Conservation (phyloP, 2,329 filamentous ascomycete species). For the Metarhizium guizhouense region DNA sequence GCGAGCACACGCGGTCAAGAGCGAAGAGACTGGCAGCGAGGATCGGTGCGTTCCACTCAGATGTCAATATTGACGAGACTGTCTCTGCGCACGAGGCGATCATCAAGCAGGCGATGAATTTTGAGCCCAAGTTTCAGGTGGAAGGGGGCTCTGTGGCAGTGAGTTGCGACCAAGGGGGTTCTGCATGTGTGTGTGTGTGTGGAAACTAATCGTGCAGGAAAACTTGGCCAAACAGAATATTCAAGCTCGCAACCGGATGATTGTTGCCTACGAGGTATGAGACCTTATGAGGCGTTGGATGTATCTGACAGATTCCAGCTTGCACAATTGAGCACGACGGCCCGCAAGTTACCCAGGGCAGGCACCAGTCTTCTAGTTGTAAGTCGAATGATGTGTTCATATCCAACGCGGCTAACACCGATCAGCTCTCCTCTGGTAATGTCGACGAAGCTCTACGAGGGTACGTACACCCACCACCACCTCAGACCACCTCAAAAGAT, state of each 20-base stretch:
- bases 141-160: conserved; percentile 21
- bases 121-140: conserved; percentile 29
- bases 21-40: conserved; percentile 50
- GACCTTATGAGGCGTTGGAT: no score
- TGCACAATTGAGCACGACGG: conserved; percentile 51
- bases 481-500: background rate
- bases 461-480: background rate
- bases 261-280: conserved; percentile 41
- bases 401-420: no score
- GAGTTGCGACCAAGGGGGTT: background rate
- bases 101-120: conserved; percentile 17
- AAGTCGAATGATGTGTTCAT: background rate
- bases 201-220: conserved; percentile 19
- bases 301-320: conserved; percentile 27
- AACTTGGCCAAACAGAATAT: conserved; percentile 61
- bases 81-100: conserved; percentile 36
- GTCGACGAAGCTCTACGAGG: conserved; percentile 32
- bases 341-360: conserved; percentile 39
- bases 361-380: conserved; percentile 50
- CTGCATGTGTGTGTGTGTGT: no score
- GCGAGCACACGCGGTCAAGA: conserved; percentile 55
- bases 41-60: conserved; percentile 64
- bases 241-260: conserved; percentile 56
- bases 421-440: conserved; percentile 47
- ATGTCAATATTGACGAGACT: conserved; percentile 59